Conservation (phyloP, 176 grass and related monocot genomes). For the Oryza meyeriana region DNA sequence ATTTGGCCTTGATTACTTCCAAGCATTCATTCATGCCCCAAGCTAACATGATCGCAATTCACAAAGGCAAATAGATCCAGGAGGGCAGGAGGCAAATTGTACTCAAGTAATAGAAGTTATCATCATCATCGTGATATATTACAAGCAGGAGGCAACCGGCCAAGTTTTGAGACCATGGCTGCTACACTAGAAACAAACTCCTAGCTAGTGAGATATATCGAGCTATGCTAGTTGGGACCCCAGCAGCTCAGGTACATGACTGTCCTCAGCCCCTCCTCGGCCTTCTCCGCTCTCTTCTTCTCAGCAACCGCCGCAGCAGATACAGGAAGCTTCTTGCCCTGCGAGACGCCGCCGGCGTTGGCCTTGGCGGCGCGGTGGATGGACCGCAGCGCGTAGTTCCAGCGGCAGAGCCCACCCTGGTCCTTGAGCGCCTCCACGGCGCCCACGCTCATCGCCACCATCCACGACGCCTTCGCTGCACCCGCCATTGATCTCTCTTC, state of each 20-base stretch:
- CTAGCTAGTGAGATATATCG: not conserved
- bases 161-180: not conserved
- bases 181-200: too few species aligned
- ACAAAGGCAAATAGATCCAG: not conserved
- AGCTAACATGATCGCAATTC: not conserved
- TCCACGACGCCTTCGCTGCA: conserved; percentile 19
- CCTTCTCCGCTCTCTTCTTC: conserved; percentile 34
- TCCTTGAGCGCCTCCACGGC: conserved; percentile 56
- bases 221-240: conserved; percentile 45
- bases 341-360: not conserved
- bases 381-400: conserved; percentile 49
- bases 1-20: not conserved
- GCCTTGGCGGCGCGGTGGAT: conserved; percentile 27
- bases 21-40: not conserved
- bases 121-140: conserved; percentile 26
- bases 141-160: conserved; percentile 5
- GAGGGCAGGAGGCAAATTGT: not conserved
- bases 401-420: conserved; percentile 45
- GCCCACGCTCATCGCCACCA: conserved; percentile 42
- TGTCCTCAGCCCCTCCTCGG: conserved; percentile 56
- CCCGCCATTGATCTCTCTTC: conserved; percentile 25
- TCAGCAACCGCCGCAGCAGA: not conserved
- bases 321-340: not conserved
- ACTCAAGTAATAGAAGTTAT: conserved; percentile 13
- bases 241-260: conserved; percentile 62